Evolutionary conservation across 1,139 yeast species (phyloP).

Genomic region (Geotrichum fermentans): DNA sequence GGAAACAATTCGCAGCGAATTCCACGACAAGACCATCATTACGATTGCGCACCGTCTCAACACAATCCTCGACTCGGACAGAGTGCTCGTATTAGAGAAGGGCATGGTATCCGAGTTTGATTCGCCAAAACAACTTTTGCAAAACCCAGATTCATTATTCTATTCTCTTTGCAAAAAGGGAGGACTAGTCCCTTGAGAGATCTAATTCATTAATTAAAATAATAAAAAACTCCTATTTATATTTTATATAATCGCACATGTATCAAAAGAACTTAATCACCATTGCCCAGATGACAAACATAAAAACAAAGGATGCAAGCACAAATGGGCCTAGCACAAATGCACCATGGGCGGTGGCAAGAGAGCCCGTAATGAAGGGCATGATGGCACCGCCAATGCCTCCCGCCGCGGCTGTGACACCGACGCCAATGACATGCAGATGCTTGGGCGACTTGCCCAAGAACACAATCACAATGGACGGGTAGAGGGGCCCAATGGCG

Average conservation of each 20-base stretch:
- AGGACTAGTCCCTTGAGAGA: slow-evolving; percentile 30
- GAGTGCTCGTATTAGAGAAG: slow-evolving; percentile 60
- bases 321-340: slow-evolving; percentile 32
- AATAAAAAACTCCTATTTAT: background rate
- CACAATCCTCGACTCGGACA: slow-evolving; percentile 75
- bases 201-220: background rate
- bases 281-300: slow-evolving; percentile 31
- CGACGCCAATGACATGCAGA: slow-evolving; percentile 64
- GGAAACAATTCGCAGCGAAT: slow-evolving; percentile 62
- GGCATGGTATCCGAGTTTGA: slow-evolving; percentile 72
- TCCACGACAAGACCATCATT: slow-evolving; percentile 61
- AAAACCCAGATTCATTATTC: slow-evolving; percentile 45
- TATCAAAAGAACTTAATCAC: slow-evolving; percentile 7
- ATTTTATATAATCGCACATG: background rate
- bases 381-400: slow-evolving; percentile 68
- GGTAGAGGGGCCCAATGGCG: slow-evolving; percentile 76
- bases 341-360: slow-evolving; percentile 32
- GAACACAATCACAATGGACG: slow-evolving; percentile 65
- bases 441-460: slow-evolving; percentile 57
- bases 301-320: slow-evolving; percentile 27
- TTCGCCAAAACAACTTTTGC: slow-evolving; percentile 49
- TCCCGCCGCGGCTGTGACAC: slow-evolving; percentile 72
- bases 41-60: slow-evolving; percentile 82
- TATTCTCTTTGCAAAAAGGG: slow-evolving; percentile 67
- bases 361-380: slow-evolving; percentile 35